These are phyloP conservation scores for Pyrus pyrifolia DNA, from an alignment of 306 rosid species.

Conservation along the genomic window DNA sequence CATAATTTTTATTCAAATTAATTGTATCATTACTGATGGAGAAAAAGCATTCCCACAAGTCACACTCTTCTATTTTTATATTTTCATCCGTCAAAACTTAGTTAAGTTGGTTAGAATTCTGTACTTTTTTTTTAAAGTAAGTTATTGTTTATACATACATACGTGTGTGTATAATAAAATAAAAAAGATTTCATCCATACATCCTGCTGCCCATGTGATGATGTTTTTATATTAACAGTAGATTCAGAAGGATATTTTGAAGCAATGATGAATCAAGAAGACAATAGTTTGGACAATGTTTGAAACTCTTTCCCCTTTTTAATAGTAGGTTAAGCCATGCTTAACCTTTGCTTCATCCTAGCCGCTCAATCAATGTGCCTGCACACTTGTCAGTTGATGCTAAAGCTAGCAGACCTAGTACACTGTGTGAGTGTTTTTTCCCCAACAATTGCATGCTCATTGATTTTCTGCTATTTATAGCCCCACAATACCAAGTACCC, in stretches of 20 bases:
- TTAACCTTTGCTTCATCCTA: neutral
- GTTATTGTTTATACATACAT: too few species aligned
- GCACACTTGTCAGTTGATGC: neutral
- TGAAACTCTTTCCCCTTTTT: neutral
- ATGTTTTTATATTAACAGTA: neutral
- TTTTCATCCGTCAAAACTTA: too few species aligned
- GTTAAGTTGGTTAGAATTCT: too few species aligned
- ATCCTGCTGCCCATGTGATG: neutral
- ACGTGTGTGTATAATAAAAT: too few species aligned
- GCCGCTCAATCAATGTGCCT: neutral
- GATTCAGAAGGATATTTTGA: neutral
- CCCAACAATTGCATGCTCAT: neutral
- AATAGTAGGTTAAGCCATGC: neutral
- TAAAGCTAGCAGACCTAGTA: neutral
- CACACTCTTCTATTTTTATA: too few species aligned
- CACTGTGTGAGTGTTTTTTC: neutral
- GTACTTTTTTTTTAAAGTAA: too few species aligned
- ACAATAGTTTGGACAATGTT: neutral
- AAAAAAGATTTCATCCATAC: neutral
- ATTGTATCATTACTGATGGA: too few species aligned
- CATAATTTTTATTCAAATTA: too few species aligned
- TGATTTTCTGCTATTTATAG: slow-evolving; percentile 1
- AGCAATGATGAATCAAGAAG: neutral
- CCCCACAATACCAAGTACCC: neutral
- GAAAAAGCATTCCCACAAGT: too few species aligned